phyloP scores from a whole-genome alignment of 139 green algal genomes.

The Pycnococcus provasolii region DNA sequence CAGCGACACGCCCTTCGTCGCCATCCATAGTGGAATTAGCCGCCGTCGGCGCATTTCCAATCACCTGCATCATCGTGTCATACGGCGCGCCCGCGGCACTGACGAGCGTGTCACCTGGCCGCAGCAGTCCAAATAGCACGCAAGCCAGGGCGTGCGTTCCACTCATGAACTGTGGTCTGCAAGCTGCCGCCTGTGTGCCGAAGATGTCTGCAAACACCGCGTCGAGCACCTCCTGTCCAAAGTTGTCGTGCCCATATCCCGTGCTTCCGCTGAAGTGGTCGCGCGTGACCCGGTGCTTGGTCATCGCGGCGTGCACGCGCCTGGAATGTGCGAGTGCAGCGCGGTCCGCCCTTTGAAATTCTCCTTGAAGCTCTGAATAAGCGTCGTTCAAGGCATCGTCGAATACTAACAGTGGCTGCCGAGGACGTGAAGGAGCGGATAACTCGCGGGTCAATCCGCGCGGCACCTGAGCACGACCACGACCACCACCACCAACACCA shows the following conservation, averaged over 20 bases:
- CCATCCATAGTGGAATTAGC: too few species aligned
- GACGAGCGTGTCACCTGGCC: constrained; percentile 82
- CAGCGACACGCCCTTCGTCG: constrained; percentile 35
- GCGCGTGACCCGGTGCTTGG: too few species aligned
- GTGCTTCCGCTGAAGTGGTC: constrained; percentile 82
- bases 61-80: constrained; percentile 94
- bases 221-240: constrained; percentile 73
- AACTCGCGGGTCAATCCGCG: too few species aligned
- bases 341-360: too few species aligned
- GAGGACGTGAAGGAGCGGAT: too few species aligned
- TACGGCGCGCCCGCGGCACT: constrained; percentile 72
- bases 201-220: constrained; percentile 71
- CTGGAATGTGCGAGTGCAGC: too few species aligned
- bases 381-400: too few species aligned
- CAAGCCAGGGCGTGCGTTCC: constrained; percentile 84
- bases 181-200: constrained; percentile 72
- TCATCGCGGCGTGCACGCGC: too few species aligned
- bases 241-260: constrained; percentile 85
- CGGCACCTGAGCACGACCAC: too few species aligned
- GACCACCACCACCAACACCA: too few species aligned
- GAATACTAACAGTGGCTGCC: too few species aligned
- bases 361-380: too few species aligned
- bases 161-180: constrained; percentile 75
- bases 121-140: constrained; percentile 68
- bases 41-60: constrained; percentile 38